Evolutionary conservation across 139 green algal species (phyloP).

Genomic region (Pleodorina starrii): DNA sequence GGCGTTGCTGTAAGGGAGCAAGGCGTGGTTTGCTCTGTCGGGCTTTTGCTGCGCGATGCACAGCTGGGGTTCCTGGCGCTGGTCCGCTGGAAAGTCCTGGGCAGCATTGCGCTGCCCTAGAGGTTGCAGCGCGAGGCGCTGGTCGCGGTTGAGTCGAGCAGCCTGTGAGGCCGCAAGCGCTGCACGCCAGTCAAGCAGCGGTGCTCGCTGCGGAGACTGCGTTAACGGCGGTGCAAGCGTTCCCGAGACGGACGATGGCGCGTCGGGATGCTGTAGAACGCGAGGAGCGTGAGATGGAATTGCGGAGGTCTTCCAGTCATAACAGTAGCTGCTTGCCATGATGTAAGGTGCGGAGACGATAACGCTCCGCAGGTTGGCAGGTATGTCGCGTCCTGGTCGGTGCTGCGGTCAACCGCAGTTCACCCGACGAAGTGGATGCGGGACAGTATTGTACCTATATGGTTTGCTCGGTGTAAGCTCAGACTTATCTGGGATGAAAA

Average conservation of each 20-base stretch:
- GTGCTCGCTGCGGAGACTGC: background rate
- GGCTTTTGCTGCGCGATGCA: background rate
- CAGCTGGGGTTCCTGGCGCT: background rate
- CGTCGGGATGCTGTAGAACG: background rate
- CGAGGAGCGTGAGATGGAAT: background rate
- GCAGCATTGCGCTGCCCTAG: too few species aligned
- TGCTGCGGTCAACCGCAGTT: background rate
- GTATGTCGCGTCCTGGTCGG: too few species aligned
- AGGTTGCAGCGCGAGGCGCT: background rate
- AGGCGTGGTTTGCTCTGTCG: background rate
- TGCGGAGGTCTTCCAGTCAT: background rate
- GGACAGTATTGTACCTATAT: background rate
- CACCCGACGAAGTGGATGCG: background rate
- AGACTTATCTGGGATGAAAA: background rate
- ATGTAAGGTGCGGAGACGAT: background rate
- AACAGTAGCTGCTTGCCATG: background rate
- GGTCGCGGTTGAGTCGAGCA: background rate
- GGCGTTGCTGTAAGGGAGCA: background rate
- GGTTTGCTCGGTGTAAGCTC: background rate
- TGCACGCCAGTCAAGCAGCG: slow-evolving; percentile 11
- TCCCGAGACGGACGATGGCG: background rate
- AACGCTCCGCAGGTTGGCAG: background rate
- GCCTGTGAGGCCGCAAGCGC: background rate
- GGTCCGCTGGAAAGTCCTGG: background rate
- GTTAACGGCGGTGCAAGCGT: background rate